Base-by-base conservation (phyloP, 495 filamentous ascomycete species). In the Tuber umbilicatum region DNA sequence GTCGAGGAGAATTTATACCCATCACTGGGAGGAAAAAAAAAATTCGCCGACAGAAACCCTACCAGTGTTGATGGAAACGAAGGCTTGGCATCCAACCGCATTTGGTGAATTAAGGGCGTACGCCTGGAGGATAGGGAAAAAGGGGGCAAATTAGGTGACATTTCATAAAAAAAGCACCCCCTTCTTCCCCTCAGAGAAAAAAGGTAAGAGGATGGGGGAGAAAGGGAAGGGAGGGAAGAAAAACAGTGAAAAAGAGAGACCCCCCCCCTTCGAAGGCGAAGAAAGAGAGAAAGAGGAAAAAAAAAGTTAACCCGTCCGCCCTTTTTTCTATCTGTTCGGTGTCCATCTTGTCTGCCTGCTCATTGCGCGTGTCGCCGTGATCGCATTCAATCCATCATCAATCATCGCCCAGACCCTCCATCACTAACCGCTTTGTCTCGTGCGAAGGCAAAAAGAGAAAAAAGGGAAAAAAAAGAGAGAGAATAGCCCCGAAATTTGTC, bases 1-100 rank as follows among this genome's bases (percentile, higher is more conserved):
- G 55, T 45, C 4, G 14, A 21, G 47, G 60, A 31, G n/a, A 43
- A 71, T 74, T 74, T 74, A 74, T 74, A 74, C 67, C 6, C 19
- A 37, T 64, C 12, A 31, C 27, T 35, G 27, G 37, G 43, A 35
- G 68, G 41, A 71, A 37, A 70, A 75, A 75, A 72, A 78, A 78
- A 79, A 78, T 79, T 79, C 75, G 76, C 77, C 77, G 77, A 78
- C 69, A 6, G 72, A 79, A 78, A 79, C 76, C 75, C 75, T 72
- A 50, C n/a, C n/a, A n/a, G n/a, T n/a, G n/a, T 45, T 45, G 43
- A 45, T 45, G 7, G 47, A 23, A 35, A 19, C 5, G 23, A 71
- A 19, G 40, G 38, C 43, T 42, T 47, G 43, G 43, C 71, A 37
- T 16, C 23, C 16, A 23, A 60, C 21, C 2, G 0, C 21, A 75